Evolutionary conservation across 2,329 filamentous ascomycete genomes (phyloP).

Genomic region (Fusarium musae): DNA sequence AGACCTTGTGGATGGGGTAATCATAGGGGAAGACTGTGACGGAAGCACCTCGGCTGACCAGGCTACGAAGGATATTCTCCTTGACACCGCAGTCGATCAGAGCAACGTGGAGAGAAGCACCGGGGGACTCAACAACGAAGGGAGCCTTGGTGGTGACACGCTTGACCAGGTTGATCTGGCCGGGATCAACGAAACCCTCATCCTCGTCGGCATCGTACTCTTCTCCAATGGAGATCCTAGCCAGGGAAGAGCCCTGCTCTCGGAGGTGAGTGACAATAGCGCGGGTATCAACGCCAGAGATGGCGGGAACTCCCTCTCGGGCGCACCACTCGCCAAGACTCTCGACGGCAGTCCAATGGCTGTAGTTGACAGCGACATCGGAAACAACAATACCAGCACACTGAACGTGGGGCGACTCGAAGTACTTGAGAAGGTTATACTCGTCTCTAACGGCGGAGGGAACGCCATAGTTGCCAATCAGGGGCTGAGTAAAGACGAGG

Average conservation of each 20-base stretch:
- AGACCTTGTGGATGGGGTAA: slow-evolving; percentile 98
- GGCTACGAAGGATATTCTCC: slow-evolving; percentile 97
- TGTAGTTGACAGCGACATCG: slow-evolving; percentile 93
- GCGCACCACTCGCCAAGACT: slow-evolving; percentile 94
- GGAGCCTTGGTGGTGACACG: slow-evolving; percentile 98
- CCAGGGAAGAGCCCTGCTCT: slow-evolving; percentile 95
- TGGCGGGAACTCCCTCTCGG: slow-evolving; percentile 93
- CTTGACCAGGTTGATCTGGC: slow-evolving; percentile 95
- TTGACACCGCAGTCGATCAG: slow-evolving; percentile 99
- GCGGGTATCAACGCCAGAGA: slow-evolving; percentile 96
- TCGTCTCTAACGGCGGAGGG: slow-evolving; percentile 86
- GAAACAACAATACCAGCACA: slow-evolving; percentile 95
- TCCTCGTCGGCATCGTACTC: slow-evolving; percentile 99
- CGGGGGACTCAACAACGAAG: slow-evolving; percentile 89
- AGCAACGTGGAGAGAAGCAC: slow-evolving; percentile 88
- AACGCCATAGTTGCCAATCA: slow-evolving; percentile 99
- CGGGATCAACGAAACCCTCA: slow-evolving; percentile 93
- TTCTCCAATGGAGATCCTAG: slow-evolving; percentile 92
- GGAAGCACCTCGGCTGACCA: slow-evolving; percentile 90
- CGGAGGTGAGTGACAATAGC: slow-evolving; percentile 95
- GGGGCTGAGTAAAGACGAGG: slow-evolving; percentile 95
- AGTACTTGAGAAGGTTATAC: slow-evolving; percentile 94
- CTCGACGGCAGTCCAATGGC: slow-evolving; percentile 98
- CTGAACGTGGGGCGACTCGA: slow-evolving; percentile 97
- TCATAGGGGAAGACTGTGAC: slow-evolving; percentile 96